phyloP scores from a whole-genome alignment of 129 eudicot species.

The Ambrosia artemisiifolia region DNA sequence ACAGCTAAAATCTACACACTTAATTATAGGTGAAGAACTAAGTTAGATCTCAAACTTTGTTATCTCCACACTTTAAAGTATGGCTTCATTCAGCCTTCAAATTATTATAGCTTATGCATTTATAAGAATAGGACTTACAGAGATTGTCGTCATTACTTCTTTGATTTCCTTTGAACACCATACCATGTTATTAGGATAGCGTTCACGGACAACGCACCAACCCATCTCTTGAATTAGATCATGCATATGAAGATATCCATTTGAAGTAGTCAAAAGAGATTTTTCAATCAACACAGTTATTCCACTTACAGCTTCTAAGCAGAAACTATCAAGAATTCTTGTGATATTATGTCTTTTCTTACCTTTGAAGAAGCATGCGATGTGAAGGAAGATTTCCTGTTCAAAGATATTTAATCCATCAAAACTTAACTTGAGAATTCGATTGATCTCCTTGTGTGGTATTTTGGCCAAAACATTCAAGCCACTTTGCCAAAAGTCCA shows the following conservation, averaged over 20 bases:
- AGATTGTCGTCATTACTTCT: background rate
- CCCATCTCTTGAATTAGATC: slow-evolving; percentile 2
- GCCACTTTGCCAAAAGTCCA: background rate
- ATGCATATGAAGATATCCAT: background rate
- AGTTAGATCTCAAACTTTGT: too few relatives aligned
- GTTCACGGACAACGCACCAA: background rate
- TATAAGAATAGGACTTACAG: background rate
- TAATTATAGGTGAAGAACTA: too few relatives aligned
- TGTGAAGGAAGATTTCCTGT: background rate
- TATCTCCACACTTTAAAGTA: too few relatives aligned
- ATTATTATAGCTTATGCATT: background rate
- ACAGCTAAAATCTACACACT: too few relatives aligned
- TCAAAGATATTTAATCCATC: background rate
- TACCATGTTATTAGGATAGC: background rate
- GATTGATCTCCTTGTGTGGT: background rate
- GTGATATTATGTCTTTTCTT: background rate
- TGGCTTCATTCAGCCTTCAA: background rate
- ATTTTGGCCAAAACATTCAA: background rate
- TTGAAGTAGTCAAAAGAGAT: background rate
- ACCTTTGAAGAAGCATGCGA: background rate
- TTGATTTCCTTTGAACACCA: background rate
- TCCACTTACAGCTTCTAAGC: background rate
- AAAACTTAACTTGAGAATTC: background rate
- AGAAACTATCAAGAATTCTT: background rate
- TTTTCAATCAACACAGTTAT: background rate